These are phyloP conservation scores for Exidia glandulosa DNA, from an alignment of 768 basidiomycete genomes.

Conservation along the genomic window DNA sequence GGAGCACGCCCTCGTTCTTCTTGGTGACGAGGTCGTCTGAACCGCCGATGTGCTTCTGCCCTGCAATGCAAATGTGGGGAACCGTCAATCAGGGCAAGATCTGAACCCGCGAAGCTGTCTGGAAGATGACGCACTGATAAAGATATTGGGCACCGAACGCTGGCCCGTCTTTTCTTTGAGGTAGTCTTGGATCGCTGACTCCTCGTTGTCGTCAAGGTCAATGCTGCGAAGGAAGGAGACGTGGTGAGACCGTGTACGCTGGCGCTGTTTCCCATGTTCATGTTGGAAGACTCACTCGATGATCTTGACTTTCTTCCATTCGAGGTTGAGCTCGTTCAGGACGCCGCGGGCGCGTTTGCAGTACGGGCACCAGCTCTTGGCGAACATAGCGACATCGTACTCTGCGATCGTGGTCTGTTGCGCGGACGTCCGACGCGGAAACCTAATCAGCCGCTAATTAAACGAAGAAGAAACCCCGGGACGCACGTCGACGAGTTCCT, in stretches of 20 bases:
- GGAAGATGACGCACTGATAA: constrained; percentile 42
- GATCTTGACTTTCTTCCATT: constrained; percentile 19
- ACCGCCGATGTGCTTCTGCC: background rate
- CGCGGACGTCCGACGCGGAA: background rate
- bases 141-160: constrained; percentile 66
- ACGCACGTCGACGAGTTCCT: background rate
- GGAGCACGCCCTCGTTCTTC: background rate
- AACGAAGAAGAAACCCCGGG: too few relatives aligned
- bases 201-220: constrained; percentile 43
- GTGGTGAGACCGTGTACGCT: background rate
- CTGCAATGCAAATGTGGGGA: background rate
- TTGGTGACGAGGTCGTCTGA: background rate
- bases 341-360: constrained; percentile 39
- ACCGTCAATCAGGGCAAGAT: background rate
- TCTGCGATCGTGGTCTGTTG: constrained; percentile 32
- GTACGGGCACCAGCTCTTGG: constrained; percentile 47
- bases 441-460: background rate
- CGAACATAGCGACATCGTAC: constrained; percentile 48
- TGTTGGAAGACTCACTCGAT: constrained; percentile 32
- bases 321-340: constrained; percentile 16
- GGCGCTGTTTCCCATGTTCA: background rate
- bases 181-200: constrained; percentile 52
- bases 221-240: constrained; percentile 29
- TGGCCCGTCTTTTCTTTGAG: constrained; percentile 52
- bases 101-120: background rate